These are phyloP conservation scores for Torulaspora franciscae DNA, from an alignment of 805 yeast genomes.

Conservation along the genomic window DNA sequence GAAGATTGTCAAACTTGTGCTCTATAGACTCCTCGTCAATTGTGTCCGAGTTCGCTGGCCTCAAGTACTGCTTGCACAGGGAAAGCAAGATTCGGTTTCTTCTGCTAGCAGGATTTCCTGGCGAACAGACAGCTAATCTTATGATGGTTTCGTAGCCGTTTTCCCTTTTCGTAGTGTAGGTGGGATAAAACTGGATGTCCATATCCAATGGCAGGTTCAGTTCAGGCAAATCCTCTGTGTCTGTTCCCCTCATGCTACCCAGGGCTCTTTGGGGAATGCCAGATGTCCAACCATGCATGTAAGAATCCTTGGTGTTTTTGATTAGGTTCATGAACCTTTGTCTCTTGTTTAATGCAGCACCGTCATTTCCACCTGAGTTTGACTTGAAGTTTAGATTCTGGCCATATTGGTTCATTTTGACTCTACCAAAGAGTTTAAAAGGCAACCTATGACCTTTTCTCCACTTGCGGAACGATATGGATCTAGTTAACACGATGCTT, in stretches of 20 bases:
- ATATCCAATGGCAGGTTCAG: constrained; percentile 50
- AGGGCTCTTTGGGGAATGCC: constrained; percentile 46
- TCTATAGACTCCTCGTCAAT: constrained; percentile 6
- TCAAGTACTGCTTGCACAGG: constrained; percentile 53
- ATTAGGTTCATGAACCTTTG: constrained; percentile 48
- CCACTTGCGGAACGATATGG: constrained; percentile 20
- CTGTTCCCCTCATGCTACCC: constrained; percentile 36
- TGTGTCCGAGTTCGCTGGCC: constrained; percentile 11
- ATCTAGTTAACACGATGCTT: constrained; percentile 12
- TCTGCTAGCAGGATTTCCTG: constrained; percentile 59
- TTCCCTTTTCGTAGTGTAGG: constrained; percentile 42
- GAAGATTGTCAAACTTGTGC: constrained; percentile 4
- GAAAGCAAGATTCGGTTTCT: constrained; percentile 67
- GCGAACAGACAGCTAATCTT: constrained; percentile 65
- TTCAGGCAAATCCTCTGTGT: constrained; percentile 24
- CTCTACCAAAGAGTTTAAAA: constrained; percentile 7
- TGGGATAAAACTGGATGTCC: constrained; percentile 54
- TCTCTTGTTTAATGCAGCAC: constrained; percentile 33
- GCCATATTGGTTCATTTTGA: constrained; percentile 11
- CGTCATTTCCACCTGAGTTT: constrained; percentile 1
- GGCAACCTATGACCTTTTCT: constrained; percentile 15
- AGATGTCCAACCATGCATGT: constrained; percentile 48
- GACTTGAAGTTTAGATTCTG: constrained; percentile 6
- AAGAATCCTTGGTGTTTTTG: constrained; percentile 51
- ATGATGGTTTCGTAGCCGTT: constrained; percentile 51